Evolutionary conservation across 1,284 basidiomycete species (phyloP).

Genomic region (Cutaneotrichosporon sp.): DNA sequence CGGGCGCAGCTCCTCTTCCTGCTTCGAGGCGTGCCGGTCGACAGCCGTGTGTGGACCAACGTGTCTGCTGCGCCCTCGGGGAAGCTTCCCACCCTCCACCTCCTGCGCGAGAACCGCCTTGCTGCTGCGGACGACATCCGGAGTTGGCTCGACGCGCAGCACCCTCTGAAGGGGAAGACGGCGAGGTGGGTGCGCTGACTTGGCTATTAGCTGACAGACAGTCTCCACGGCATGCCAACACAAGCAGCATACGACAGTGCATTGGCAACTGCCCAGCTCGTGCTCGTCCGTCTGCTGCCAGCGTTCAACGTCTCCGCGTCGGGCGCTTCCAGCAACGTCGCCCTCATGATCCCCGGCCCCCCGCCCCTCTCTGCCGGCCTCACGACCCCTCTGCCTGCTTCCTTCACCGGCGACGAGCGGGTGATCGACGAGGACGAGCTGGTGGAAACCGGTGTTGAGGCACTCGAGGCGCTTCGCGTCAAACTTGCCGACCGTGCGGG

Average conservation of each 20-base stretch:
- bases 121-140: constrained; percentile 38
- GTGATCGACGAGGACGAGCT: constrained; percentile 28
- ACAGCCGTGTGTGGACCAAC: constrained; percentile 41
- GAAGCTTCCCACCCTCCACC: constrained; percentile 37
- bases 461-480: constrained; percentile 31
- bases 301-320: constrained; percentile 32
- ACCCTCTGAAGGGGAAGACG: constrained; percentile 33
- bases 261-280: constrained; percentile 40
- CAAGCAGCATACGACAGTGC: constrained; percentile 45
- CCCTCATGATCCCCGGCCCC: constrained; percentile 33
- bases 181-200: constrained; percentile 25
- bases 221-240: constrained; percentile 27
- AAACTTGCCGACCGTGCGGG: constrained; percentile 14
- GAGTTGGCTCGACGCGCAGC: constrained; percentile 39
- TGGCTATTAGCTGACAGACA: not conserved
- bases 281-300: constrained; percentile 36
- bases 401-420: constrained; percentile 42
- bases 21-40: constrained; percentile 34
- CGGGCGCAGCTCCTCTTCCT: constrained; percentile 48
- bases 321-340: constrained; percentile 13
- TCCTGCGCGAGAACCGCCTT: constrained; percentile 34
- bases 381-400: constrained; percentile 44
- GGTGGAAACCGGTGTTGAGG: constrained; percentile 31
- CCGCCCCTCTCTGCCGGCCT: constrained; percentile 43
- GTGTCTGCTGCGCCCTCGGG: constrained; percentile 39